phyloP scores from a whole-genome alignment of 768 basidiomycete species.

The Russula griseocarnosa region DNA sequence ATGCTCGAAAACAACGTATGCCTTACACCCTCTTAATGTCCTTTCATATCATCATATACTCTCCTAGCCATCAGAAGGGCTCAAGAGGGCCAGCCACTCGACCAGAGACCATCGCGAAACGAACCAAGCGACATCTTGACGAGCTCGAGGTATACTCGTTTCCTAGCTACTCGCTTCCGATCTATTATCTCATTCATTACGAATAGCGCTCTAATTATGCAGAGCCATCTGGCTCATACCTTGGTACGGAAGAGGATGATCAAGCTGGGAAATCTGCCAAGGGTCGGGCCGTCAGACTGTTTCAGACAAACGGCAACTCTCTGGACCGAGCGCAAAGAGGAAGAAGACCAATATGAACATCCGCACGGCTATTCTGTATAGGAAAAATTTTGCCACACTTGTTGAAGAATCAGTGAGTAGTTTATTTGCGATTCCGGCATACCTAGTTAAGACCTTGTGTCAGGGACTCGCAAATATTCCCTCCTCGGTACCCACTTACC shows the following conservation, averaged over 20 bases:
- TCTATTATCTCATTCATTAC: constrained; percentile 21
- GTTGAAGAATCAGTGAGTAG: constrained; percentile 74
- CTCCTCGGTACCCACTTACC: constrained; percentile 57
- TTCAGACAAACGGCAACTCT: constrained; percentile 67
- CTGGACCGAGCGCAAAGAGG: constrained; percentile 51
- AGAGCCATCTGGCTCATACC: constrained; percentile 45
- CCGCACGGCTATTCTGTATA: constrained; percentile 74
- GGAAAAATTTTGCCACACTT: constrained; percentile 68
- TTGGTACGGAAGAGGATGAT: constrained; percentile 44
- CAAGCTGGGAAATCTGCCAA: constrained; percentile 50
- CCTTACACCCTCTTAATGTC: background rate
- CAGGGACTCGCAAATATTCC: constrained; percentile 59
- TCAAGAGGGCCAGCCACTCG: constrained; percentile 43
- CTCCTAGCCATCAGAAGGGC: constrained; percentile 46
- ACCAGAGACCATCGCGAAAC: constrained; percentile 68
- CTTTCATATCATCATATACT: background rate
- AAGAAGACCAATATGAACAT: constrained; percentile 82
- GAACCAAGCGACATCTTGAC: constrained; percentile 72
- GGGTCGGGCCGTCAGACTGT: constrained; percentile 74
- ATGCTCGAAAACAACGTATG: constrained; percentile 26
- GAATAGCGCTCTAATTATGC: constrained; percentile 72
- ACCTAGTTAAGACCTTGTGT: background rate
- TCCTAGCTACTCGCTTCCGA: constrained; percentile 14
- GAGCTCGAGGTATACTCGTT: constrained; percentile 69
- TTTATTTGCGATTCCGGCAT: background rate